Evolutionary conservation across 805 yeast species (phyloP).

Genomic region (Metschnikowia cubensis): DNA sequence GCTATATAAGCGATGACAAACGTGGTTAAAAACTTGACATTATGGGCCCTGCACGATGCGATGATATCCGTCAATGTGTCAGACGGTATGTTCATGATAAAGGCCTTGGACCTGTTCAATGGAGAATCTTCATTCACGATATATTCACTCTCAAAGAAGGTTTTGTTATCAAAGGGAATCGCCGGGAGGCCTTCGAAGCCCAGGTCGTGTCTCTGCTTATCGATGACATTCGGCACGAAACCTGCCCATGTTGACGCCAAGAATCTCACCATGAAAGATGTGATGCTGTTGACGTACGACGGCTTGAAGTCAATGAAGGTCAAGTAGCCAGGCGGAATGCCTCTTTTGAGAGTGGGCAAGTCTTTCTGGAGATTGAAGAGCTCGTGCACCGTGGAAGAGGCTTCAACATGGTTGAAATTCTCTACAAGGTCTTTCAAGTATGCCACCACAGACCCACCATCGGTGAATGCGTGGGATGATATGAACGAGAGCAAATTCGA

Average conservation of each 20-base stretch:
- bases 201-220: conserved; percentile 8
- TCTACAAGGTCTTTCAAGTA: conserved; percentile 10
- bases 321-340: conserved; percentile 7
- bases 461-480: conserved; percentile 9
- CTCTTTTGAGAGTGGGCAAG: conserved; percentile 6
- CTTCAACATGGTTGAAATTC: conserved; percentile 1
- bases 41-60: conserved; percentile 3
- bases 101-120: conserved; percentile 2
- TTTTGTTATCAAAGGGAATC: conserved; percentile 5
- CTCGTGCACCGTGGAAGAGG: not conserved
- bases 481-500: conserved; percentile 10
- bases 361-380: conserved; percentile 6
- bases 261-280: conserved; percentile 1
- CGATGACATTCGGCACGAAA: conserved; percentile 7
- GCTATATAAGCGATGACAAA: conserved; percentile 8
- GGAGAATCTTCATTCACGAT: conserved; percentile 6
- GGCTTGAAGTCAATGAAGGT: conserved; percentile 4
- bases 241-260: conserved; percentile 6
- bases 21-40: conserved; percentile 7
- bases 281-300: conserved; percentile 1
- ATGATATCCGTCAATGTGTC: not conserved
- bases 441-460: conserved; percentile 10
- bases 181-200: conserved; percentile 7
- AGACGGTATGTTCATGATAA: conserved; percentile 5
- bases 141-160: conserved; percentile 8